Base-by-base conservation (phyloP, 2,329 filamentous ascomycete genomes). In the Diplodia scrobiculata region DNA sequence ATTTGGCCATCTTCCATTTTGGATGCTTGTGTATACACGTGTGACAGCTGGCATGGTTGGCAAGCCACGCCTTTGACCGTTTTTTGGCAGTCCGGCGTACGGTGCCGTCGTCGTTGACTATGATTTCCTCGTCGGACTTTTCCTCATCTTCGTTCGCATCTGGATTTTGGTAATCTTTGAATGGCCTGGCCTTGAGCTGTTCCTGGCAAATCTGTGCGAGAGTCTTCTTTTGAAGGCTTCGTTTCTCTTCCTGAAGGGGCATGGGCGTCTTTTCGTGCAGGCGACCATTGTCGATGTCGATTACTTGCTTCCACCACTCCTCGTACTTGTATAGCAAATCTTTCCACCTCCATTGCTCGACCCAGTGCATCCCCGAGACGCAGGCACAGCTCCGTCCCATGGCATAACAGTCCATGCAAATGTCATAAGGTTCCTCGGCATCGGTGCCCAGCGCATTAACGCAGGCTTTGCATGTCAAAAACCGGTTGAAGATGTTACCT, bases 401-500 rank as follows among this genome's bases (percentile, higher is more conserved):
- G n/a, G 88, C 90, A 74, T 96, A 99, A 74, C 95, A 99, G 71
- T 99, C 95, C 91, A 99, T 93, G 74, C 95, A 99, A 25, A 99
- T 84, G 75, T 99, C 95, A 75, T 98, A 99, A 0, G 91, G 91
- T 73, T 98, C 87, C 36, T 89, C 91, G 65, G 92, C 89, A 29
- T 87, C 90, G 67, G 85, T 84, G 11, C 85, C 81, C 21, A 91
- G 82, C 58, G 84, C 81, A 41, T 89, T 84, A 53, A 91, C 85
- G 75, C 95, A 99, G 63, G 88, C 86, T 67, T 91, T 91, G 80
- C 95, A 99, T 3, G 93, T 97, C 27, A 99, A 79, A 74, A 99
- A 99, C 2, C 92, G 86, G 76, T 99, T 99, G 83, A 98, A 98
- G 65, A 99, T 96, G 73, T 98, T 98, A 69, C 91, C 91, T 52